These are phyloP conservation scores for Daedaleopsis sinensis DNA, from an alignment of 768 basidiomycete species.

Conservation along the genomic window DNA sequence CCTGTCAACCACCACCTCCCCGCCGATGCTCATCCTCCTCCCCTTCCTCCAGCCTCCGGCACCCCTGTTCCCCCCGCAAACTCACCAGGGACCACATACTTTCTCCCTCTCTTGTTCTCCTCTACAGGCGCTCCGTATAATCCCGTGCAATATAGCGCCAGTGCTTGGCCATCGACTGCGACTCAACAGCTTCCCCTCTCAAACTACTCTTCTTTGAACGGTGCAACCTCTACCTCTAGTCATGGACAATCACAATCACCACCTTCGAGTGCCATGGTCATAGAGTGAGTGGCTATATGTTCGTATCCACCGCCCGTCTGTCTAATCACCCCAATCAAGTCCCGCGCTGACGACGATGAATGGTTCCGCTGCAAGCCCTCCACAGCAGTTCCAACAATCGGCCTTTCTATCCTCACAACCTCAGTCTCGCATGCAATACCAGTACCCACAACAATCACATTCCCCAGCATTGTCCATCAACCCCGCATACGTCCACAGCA, in stretches of 20 bases:
- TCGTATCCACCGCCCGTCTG: not conserved
- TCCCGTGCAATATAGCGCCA: slow-evolving; percentile 54
- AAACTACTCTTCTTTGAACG: slow-evolving; percentile 76
- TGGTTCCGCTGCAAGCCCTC: slow-evolving; percentile 44
- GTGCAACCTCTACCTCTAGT: slow-evolving; percentile 57
- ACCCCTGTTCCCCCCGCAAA: slow-evolving; percentile 45
- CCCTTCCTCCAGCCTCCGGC: slow-evolving; percentile 13
- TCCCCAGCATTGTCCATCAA: slow-evolving; percentile 45
- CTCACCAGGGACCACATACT: slow-evolving; percentile 44
- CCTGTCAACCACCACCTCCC: slow-evolving; percentile 8
- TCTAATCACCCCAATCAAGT: slow-evolving; percentile 37
- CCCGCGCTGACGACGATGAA: slow-evolving; percentile 64
- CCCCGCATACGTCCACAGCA: slow-evolving; percentile 32
- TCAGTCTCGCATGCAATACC: slow-evolving; percentile 38
- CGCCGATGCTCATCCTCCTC: slow-evolving; percentile 11
- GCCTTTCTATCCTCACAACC: slow-evolving; percentile 37
- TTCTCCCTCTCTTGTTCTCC: slow-evolving; percentile 37
- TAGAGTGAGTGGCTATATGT: slow-evolving; percentile 59
- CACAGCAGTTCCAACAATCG: slow-evolving; percentile 49
- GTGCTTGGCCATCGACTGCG: slow-evolving; percentile 45
- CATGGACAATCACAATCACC: slow-evolving; percentile 35
- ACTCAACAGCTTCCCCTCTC: slow-evolving; percentile 59
- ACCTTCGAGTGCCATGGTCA: slow-evolving; percentile 61
- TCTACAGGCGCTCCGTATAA: slow-evolving; percentile 50
- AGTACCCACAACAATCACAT: slow-evolving; percentile 40